phyloP scores from a whole-genome alignment of 108 stramenopile genomes.

The Asterionellopsis glacialis region DNA sequence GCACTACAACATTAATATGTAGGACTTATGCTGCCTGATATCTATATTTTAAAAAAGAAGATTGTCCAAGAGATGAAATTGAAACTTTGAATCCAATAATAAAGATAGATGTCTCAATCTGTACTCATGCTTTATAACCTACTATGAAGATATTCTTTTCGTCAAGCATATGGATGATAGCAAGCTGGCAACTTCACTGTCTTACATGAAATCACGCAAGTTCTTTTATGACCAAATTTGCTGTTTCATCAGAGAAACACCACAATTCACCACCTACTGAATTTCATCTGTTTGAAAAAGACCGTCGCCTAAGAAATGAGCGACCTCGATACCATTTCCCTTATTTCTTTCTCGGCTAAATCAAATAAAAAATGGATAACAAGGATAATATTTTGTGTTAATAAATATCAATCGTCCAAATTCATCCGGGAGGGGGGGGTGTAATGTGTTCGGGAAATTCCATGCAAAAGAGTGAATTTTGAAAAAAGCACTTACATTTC shows the following conservation, averaged over 20 bases:
- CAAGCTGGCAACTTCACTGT: not conserved
- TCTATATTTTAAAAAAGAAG: no score
- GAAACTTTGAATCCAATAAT: not conserved
- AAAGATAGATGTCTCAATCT: not conserved
- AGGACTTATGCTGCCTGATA: no score
- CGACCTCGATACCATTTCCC: constrained; percentile 87
- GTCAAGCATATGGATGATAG: not conserved
- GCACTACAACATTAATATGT: no score
- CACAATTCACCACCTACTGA: constrained; percentile 7
- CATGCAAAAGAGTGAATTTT: constrained; percentile 7
- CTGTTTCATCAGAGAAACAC: not conserved
- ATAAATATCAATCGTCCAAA: not conserved
- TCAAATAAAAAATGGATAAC: constrained; percentile 2
- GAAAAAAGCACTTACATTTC: constrained; percentile 69
- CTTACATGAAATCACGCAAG: not conserved
- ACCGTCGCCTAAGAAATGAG: constrained; percentile 93
- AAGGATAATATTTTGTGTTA: not conserved
- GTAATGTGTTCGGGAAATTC: no score
- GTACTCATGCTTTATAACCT: not conserved
- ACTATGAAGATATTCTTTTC: not conserved
- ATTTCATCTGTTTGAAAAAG: constrained; percentile 73
- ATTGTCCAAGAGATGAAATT: no score
- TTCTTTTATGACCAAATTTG: not conserved
- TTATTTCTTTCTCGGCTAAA: constrained; percentile 77
- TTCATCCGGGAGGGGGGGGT: not conserved